Evolutionary conservation across 257 asterid genomes (phyloP).

Genomic region (Gentiana dahurica): DNA sequence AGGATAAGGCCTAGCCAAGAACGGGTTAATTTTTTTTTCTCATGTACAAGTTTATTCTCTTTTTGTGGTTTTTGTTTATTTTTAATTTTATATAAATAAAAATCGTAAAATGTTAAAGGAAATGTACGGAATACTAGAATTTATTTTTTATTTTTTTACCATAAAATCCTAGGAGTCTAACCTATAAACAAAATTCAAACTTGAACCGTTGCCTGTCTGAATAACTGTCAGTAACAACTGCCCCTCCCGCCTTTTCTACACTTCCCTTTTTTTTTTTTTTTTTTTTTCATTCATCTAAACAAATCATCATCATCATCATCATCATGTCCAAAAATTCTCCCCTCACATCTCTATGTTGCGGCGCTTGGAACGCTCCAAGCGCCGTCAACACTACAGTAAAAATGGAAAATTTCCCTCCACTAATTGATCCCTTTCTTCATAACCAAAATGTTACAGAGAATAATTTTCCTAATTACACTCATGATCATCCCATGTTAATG

Average conservation of each 20-base stretch:
- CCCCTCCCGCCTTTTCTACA: conserved; percentile 16
- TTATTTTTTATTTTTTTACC: too few relatives aligned
- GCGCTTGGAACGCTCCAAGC: conserved; percentile 45
- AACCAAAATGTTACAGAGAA: conserved; percentile 3
- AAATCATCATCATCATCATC: neutral
- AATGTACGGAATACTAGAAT: too few relatives aligned
- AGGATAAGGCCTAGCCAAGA: too few relatives aligned
- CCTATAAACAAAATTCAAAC: neutral
- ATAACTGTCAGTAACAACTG: conserved; percentile 35
- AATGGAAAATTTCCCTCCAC: conserved; percentile 23
- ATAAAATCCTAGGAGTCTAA: too few relatives aligned
- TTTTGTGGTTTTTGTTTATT: too few relatives aligned
- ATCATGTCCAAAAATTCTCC: neutral
- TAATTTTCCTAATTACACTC: conserved; percentile 11
- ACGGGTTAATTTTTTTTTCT: too few relatives aligned
- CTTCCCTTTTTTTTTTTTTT: neutral
- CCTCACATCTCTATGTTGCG: neutral
- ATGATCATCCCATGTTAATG: conserved; percentile 12
- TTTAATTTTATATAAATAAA: too few relatives aligned
- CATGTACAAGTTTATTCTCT: too few relatives aligned
- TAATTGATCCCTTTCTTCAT: neutral
- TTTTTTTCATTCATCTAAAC: neutral
- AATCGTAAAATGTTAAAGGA: too few relatives aligned
- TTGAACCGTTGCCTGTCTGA: neutral
- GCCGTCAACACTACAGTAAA: conserved; percentile 21